Conservation (phyloP, 306 rosid genomes). For the Glycine latifolia region DNA sequence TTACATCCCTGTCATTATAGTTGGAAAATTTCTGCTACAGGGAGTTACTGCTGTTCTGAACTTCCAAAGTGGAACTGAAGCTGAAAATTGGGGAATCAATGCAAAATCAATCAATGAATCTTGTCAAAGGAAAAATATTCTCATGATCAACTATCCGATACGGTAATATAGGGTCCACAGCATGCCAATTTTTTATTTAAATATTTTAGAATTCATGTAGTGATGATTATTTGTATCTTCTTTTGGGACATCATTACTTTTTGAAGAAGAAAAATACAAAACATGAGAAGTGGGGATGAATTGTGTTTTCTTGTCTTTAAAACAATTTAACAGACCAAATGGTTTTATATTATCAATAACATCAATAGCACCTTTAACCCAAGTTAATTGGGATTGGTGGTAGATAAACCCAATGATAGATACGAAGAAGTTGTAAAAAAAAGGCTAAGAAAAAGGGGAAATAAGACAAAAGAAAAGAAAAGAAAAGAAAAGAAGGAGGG, state of each 20-base stretch:
- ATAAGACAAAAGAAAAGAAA: no score
- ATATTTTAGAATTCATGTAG: background rate
- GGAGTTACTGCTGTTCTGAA: conserved; percentile 90
- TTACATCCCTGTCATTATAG: conserved; percentile 36
- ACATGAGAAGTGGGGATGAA: background rate
- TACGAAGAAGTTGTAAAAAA: no score
- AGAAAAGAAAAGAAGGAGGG: no score
- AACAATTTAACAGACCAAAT: background rate
- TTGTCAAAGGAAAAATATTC: conserved; percentile 78
- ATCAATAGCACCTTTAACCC: no score
- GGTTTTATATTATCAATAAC: background rate
- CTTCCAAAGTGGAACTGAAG: conserved; percentile 88
- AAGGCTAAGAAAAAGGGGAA: no score
- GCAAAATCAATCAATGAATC: conserved; percentile 72
- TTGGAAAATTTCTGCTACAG: conserved; percentile 60
- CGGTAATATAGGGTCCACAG: conserved; percentile 63
- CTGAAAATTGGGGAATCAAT: conserved; percentile 94
- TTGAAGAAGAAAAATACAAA: background rate
- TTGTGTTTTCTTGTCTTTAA: background rate
- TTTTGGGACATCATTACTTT: conserved; percentile 6
- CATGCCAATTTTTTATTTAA: conserved; percentile 12
- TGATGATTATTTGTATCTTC: conserved; percentile 5
- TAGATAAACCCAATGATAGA: no score
- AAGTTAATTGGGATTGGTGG: no score
- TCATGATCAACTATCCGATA: conserved; percentile 88